Evolutionary conservation across 805 yeast species (phyloP), one percentile per base, ranked within the genome.

Genomic region (Pichia pseudocactophila): DNA sequence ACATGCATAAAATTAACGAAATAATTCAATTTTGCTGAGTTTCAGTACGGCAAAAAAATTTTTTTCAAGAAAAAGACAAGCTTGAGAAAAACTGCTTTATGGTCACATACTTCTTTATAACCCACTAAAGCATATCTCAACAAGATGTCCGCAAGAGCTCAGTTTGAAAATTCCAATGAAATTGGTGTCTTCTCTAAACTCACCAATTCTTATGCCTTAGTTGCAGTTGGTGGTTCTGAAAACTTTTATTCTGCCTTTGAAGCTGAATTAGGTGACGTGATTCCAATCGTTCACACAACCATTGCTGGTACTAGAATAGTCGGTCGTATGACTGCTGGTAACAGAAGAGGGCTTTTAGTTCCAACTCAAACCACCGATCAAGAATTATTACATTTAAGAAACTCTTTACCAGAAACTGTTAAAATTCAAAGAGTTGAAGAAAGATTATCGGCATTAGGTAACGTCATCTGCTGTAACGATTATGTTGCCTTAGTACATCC

Each of bases 401-500:
- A 92, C 70, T 80, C 95, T 50, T 76, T 92, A 55, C 99, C 99
- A 13, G 99, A 92, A 58, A 66, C 80, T 40, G 96, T 92, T 53
- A 89, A 84, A 66, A 88, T 92, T 56, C 98, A 92, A 69, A 79
- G 99, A 64, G 96, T 94, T 32, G 99, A 92, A 68, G 99, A 92
- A 70, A 80, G 98, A 62, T 71, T 92, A 50, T 84, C 96, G 40
- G 98, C 99, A 12, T 70, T 92, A 52, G 99, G 99, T 56, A 92
- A 92, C 56, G 98, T 92, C 49, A 88, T 92, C 58, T 90, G 97
- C 68, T 90, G 97, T 69, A 92, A 92, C 66, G 99, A 92, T 65
- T 92, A 92, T 62, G 99, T 94, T 55, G 99, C 99, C 3, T 75
- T 92, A 51, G 98, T 92, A 42, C 99, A 92, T 66, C 99, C 99